These are phyloP conservation scores for Sisymbrium irio DNA, from an alignment of 345 rosid genomes.

Conservation along the genomic window DNA sequence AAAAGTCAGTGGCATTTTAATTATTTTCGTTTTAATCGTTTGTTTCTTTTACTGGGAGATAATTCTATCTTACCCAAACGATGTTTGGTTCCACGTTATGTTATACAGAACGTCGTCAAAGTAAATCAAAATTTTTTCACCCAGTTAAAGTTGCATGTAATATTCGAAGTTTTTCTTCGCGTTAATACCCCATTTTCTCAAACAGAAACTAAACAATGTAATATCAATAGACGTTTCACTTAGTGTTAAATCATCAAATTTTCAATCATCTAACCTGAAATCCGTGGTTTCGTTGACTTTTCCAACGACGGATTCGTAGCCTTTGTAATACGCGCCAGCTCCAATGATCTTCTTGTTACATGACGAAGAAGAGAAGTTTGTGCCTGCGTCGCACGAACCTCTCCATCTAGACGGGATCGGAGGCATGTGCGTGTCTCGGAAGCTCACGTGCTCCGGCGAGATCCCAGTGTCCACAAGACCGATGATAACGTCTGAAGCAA, in stretches of 20 bases:
- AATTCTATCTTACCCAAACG: no score
- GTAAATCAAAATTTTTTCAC: background rate
- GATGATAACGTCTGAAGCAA: conserved; percentile 56
- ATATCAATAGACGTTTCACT: background rate
- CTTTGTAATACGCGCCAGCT: conserved; percentile 59
- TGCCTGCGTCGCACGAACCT: conserved; percentile 66
- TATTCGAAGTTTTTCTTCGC: background rate
- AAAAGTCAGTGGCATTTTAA: no score
- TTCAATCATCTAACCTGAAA: conserved; percentile 33
- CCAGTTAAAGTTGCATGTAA: background rate
- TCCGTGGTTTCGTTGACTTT: conserved; percentile 49
- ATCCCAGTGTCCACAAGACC: conserved; percentile 74
- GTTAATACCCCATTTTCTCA: no score
- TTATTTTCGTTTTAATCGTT: no score
- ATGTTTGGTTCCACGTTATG: background rate
- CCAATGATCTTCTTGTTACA: conserved; percentile 84
- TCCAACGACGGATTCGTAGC: conserved; percentile 50
- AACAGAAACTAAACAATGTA: background rate
- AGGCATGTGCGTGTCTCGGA: conserved; percentile 56
- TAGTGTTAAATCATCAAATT: background rate
- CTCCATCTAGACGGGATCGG: conserved; percentile 66
- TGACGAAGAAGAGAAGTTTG: conserved; percentile 49
- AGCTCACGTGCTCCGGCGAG: conserved; percentile 78
- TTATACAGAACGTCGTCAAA: background rate
- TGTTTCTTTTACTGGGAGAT: no score